Percentiles rank a stretch among this genome's conserved stretches.
These are phyloP conservation scores for Cairneyella variabilis DNA, from an alignment of 495 filamentous ascomycete genomes.

Conservation along the genomic window DNA sequence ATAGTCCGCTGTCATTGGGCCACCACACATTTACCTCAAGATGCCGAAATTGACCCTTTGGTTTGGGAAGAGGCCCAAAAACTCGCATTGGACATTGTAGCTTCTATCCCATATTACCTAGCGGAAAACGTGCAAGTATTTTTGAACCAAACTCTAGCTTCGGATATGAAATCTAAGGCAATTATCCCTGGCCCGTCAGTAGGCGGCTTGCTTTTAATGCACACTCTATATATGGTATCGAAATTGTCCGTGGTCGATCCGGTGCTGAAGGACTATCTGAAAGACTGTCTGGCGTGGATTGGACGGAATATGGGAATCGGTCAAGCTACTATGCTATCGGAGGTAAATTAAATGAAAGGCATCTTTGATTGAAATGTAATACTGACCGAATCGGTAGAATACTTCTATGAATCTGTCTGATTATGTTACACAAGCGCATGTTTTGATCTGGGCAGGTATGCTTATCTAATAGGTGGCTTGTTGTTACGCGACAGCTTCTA, in stretches of 20 bases:
- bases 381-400: background rate
- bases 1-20: constrained; percentile 4
- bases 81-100: background rate
- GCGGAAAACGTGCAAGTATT: background rate
- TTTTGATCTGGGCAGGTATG: constrained; percentile 5
- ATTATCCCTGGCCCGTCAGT: constrained; percentile 1
- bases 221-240: constrained; percentile 1
- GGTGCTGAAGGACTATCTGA: background rate
- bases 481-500: too few relatives aligned
- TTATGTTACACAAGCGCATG: background rate
- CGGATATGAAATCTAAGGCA: background rate
- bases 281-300: constrained; percentile 1
- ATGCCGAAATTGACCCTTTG: background rate
- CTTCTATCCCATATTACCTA: background rate
- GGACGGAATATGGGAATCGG: constrained; percentile 1
- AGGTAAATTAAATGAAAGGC: background rate
- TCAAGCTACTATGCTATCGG: constrained; percentile 5
- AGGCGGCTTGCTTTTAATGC: constrained; percentile 7
- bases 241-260: background rate
- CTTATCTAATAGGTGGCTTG: too few relatives aligned
- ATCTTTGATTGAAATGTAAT: background rate
- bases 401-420: background rate
- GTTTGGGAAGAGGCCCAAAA: background rate
- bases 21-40: too few relatives aligned
- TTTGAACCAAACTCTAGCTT: background rate